Base-by-base conservation (phyloP, 306 rosid genomes). In the Corylus avellana region DNA sequence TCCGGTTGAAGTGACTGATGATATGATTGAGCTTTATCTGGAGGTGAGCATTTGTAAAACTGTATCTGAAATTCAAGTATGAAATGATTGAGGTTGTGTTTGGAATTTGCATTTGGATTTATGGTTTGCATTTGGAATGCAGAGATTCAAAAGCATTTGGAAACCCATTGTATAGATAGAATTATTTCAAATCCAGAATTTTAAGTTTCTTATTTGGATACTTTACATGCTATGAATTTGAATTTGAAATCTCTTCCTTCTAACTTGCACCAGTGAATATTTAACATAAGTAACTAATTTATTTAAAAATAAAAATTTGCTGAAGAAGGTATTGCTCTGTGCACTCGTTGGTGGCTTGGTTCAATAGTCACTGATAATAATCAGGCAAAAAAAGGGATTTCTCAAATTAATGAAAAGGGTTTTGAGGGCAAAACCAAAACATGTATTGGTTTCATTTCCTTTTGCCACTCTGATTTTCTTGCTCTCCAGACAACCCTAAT, bases 11-110 rank as follows among this genome's bases (percentile, higher is more conserved):
- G 94, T 95, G 78, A 86, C 93, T 56, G 99, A 95, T 78, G 94
- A 95, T 85, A 88, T 91, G 81, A 87, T 91, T 83, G 99, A 95
- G 91, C 97, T 90, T 81, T 95, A 95, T 85, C 89, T 95, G 76
- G 90, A 93, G 98, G 98, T 92, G 87, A 89, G 91, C 67, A 70
- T 77, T 55, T 66, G 50, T 63, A 53, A 48, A 74, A 49, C 56
- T 69, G 73, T 62, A 56, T 62, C 68, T 67, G 47, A 63, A 14
- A 56, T 55, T 44, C 73, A 48, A 37, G 67, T 81, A 35, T 50
- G n/a, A 16, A 75, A 83, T 82, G 61, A 57, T 49, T 74, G 51
- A 72, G 16, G 32, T 59, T 59, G 25, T 3, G 4, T 56, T 56
- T 56, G 62, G 62, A 56, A 56, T 27, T 18, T 56, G 29, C 37